These are phyloP conservation scores for Amaranthus hypochondriacus DNA, from an alignment of 148 eudicot species.

Conservation along the genomic window DNA sequence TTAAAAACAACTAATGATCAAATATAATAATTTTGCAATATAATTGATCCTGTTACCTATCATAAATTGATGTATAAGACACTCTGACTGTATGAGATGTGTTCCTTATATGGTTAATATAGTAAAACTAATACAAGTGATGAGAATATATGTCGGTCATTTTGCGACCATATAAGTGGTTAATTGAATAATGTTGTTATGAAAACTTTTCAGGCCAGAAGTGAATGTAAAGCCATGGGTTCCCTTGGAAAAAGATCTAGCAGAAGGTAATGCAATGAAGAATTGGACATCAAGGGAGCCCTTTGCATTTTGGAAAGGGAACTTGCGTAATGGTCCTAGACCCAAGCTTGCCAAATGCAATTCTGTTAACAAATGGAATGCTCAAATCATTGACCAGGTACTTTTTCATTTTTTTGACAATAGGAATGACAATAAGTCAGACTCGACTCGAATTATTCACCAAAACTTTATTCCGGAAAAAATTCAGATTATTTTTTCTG, in stretches of 20 bases:
- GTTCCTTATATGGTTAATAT: no score
- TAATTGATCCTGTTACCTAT: no score
- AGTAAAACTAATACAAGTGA: no score
- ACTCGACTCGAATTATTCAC: neutral
- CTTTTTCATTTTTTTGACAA: neutral
- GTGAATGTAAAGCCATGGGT: constrained; percentile 67
- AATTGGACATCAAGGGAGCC: constrained; percentile 56
- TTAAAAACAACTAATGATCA: no score
- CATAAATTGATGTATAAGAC: no score
- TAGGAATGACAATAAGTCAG: neutral
- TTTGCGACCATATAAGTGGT: no score
- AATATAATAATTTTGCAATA: no score
- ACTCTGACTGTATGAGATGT: no score
- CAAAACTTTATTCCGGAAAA: neutral
- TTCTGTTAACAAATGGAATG: constrained; percentile 45
- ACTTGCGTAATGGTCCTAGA: constrained; percentile 40
- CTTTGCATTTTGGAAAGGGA: constrained; percentile 69
- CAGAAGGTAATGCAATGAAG: constrained; percentile 45
- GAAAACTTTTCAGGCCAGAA: constrained; percentile 42
- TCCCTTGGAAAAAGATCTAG: constrained; percentile 41
- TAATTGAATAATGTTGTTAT: no score
- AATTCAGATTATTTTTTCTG: no score
- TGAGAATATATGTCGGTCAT: no score
- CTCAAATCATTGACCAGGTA: constrained; percentile 48
- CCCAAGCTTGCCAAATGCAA: constrained; percentile 42